phyloP scores from a whole-genome alignment of 2,329 filamentous ascomycete genomes.

The Claviceps lovelessii region DNA sequence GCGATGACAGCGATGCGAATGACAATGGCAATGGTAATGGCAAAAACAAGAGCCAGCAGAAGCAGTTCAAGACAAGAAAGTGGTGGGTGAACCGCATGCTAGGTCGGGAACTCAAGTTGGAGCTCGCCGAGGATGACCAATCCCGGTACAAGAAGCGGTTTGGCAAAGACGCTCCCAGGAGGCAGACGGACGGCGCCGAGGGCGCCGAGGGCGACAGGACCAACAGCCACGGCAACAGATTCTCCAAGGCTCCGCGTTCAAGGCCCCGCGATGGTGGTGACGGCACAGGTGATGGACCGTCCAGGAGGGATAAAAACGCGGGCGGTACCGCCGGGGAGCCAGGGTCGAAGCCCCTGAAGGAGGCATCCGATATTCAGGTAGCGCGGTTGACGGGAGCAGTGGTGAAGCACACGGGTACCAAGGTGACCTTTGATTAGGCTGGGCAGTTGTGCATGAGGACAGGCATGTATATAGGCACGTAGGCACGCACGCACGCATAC shows the following conservation, averaged over 20 bases:
- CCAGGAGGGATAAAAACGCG: background rate
- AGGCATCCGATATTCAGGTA: slow-evolving; percentile 32
- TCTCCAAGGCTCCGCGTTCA: slow-evolving; percentile 21
- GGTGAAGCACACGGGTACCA: slow-evolving; percentile 64
- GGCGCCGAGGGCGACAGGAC: slow-evolving; percentile 10
- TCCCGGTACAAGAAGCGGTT: slow-evolving; percentile 88
- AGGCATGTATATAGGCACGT: background rate
- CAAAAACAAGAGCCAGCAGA: slow-evolving; percentile 18
- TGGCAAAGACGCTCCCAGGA: slow-evolving; percentile 51
- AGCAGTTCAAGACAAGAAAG: slow-evolving; percentile 46
- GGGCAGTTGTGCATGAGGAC: background rate
- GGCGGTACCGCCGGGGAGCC: background rate
- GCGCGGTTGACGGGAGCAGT: slow-evolving; percentile 65
- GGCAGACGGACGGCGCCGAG: slow-evolving; percentile 9
- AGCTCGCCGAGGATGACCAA: slow-evolving; percentile 85
- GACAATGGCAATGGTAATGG: slow-evolving; percentile 15
- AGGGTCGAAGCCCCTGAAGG: slow-evolving; percentile 25
- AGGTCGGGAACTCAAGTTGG: slow-evolving; percentile 69
- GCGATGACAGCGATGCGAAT: slow-evolving; percentile 10
- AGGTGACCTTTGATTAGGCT: slow-evolving; percentile 61
- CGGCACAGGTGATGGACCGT: slow-evolving; percentile 12
- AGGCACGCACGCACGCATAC: background rate
- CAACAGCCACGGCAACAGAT: background rate
- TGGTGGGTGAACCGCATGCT: slow-evolving; percentile 79
- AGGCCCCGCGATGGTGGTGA: slow-evolving; percentile 17